Conservation (phyloP, 352 stramenopile genomes). For the Phytophthora hibernalis region DNA sequence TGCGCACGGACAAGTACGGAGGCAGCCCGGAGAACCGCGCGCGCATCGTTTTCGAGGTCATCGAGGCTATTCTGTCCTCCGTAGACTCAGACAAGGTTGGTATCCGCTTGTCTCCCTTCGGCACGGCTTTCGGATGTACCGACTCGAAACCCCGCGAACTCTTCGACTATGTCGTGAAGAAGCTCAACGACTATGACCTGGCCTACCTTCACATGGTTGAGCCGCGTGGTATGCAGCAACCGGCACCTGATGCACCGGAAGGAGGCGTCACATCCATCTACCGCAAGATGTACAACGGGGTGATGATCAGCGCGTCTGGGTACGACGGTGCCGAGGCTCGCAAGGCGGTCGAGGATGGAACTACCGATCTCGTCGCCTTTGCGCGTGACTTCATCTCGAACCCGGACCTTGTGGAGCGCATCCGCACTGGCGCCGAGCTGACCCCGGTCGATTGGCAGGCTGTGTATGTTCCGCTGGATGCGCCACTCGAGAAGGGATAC, state of each 20-base stretch:
- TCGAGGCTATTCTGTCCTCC: slow-evolving; percentile 56
- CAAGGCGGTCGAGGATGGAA: slow-evolving; percentile 43
- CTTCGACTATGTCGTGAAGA: slow-evolving; percentile 48
- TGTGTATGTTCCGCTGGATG: slow-evolving; percentile 41
- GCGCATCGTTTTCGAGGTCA: slow-evolving; percentile 69
- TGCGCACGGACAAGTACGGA: slow-evolving; percentile 61
- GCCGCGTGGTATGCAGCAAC: slow-evolving; percentile 44
- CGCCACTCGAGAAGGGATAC: slow-evolving; percentile 41
- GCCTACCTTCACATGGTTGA: slow-evolving; percentile 64
- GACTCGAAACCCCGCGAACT: slow-evolving; percentile 49
- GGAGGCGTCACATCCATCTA: slow-evolving; percentile 53
- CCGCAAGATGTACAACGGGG: slow-evolving; percentile 54
- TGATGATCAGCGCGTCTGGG: slow-evolving; percentile 55
- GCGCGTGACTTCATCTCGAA: slow-evolving; percentile 72
- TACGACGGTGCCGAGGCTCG: slow-evolving; percentile 47
- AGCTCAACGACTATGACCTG: slow-evolving; percentile 49
- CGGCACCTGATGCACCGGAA: slow-evolving; percentile 38
- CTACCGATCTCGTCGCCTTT: slow-evolving; percentile 60
- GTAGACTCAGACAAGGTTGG: slow-evolving; percentile 43
- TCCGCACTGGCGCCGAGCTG: slow-evolving; percentile 42
- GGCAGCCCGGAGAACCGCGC: slow-evolving; percentile 81
- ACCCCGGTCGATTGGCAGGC: slow-evolving; percentile 40
- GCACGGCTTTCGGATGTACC: slow-evolving; percentile 46
- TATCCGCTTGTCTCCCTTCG: slow-evolving; percentile 45
- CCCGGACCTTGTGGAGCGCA: slow-evolving; percentile 61